phyloP scores from a whole-genome alignment of 257 asterid species.

The Schizonepeta tenuifolia region DNA sequence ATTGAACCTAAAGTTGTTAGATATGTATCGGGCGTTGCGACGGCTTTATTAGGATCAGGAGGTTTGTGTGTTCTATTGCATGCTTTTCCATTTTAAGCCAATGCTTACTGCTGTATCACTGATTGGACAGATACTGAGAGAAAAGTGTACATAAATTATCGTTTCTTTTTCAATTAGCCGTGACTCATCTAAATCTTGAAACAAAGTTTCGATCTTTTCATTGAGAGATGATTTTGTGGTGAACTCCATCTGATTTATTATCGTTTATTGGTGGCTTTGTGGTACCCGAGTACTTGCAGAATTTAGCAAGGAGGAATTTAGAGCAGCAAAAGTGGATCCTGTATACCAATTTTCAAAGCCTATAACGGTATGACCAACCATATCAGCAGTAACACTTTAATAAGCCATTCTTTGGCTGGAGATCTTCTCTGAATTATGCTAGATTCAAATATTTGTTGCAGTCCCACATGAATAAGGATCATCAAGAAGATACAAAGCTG shows the following conservation, averaged over 20 bases:
- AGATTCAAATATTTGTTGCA: slow-evolving; percentile 37
- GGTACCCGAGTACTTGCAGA: slow-evolving; percentile 52
- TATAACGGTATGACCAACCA: slow-evolving; percentile 58
- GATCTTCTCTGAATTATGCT: slow-evolving; percentile 18
- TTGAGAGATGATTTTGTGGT: slow-evolving; percentile 13
- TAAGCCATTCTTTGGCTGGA: slow-evolving; percentile 9
- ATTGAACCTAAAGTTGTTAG: slow-evolving; percentile 82
- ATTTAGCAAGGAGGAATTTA: slow-evolving; percentile 73
- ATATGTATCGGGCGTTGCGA: slow-evolving; percentile 89
- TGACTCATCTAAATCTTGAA: slow-evolving; percentile 6
- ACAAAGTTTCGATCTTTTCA: slow-evolving; percentile 6
- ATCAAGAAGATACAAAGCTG: slow-evolving; percentile 80
- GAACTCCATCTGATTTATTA: slow-evolving; percentile 12
- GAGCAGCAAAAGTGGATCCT: slow-evolving; percentile 81
- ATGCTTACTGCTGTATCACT: background rate
- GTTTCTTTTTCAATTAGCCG: background rate
- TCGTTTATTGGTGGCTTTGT: slow-evolving; percentile 22
- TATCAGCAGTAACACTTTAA: slow-evolving; percentile 1
- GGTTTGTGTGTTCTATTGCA: slow-evolving; percentile 48
- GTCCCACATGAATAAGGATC: slow-evolving; percentile 99
- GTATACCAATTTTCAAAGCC: slow-evolving; percentile 88
- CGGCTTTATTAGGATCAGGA: slow-evolving; percentile 93
- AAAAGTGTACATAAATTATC: background rate
- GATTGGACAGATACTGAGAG: background rate
- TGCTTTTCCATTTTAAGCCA: background rate